Evolutionary conservation across 257 asterid genomes (phyloP), one percentile per base, ranked within the genome.

Genomic region (Solanum piurae): DNA sequence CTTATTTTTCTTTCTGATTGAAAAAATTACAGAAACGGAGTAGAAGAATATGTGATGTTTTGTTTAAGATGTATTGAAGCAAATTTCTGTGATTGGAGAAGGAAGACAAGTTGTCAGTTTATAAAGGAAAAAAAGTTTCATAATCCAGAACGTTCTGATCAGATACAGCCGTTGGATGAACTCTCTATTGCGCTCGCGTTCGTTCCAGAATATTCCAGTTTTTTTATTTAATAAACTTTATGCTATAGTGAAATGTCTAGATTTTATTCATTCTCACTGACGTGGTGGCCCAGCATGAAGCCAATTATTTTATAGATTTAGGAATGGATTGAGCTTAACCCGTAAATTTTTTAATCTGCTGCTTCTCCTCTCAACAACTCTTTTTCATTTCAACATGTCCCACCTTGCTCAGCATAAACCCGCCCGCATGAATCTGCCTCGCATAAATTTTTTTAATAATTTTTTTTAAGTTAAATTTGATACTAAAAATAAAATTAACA

Each of bases 101-200:
- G 60, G 66, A 79, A 69, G 72, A 34, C 31, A 27, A 58, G 25
- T 14, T 29, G 7, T 18, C 23, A 18, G 83, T 58, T 71, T 86
- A 37, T 88, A 88, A 46, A 86, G 84, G 80, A 60, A 9, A 83
- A 20, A 8, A 66, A 37, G 42, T n/a, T 9, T 21, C 2, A 27
- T 75, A 52, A 21, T 80, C 91, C 31, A 72, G 91, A 87, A 89
- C 2, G 34, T 89, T 89, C 91, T 13, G 73, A 74, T 73, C 18
- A 83, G 13, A n/a, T 11, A n/a, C 42, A 49, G 44, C 89, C 37
- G 87, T 83, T n/a, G 52, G 85, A 42, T 76, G 13, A 58, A 58
- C 66, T 58, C 31, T 46, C 34, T 34, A 34, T 49, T 46, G 33
- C 27, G 0, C 8, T 76, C 84, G 85, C 34, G 82, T 75, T 82